These are phyloP conservation scores for Stramenopiles sp. DNA, from an alignment of 352 stramenopile genomes.

Conservation along the genomic window DNA sequence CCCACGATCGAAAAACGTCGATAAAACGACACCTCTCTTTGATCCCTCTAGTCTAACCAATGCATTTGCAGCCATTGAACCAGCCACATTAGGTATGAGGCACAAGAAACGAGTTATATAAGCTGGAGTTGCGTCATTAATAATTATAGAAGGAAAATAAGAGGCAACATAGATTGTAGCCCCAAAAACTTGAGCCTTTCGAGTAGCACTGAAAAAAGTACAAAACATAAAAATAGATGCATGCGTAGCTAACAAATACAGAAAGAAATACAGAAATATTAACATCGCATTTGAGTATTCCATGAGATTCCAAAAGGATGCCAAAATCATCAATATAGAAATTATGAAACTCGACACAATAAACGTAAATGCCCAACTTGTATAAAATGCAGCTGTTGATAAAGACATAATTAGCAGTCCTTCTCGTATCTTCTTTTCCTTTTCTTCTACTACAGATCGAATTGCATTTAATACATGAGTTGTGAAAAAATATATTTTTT, in stretches of 20 bases:
- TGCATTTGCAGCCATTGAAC: conserved; percentile 12
- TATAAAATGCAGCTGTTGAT: not conserved
- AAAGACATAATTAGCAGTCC: conserved; percentile 16
- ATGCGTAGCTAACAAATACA: conserved; percentile 26
- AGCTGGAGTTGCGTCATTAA: conserved; percentile 10
- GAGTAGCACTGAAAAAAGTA: conserved; percentile 27
- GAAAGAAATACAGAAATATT: conserved; percentile 14
- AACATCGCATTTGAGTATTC: conserved; percentile 3
- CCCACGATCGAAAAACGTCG: conserved; percentile 9
- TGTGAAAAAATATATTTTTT: too few relatives aligned
- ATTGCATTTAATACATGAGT: too few relatives aligned
- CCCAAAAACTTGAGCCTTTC: conserved; percentile 12
- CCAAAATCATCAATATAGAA: conserved; percentile 14
- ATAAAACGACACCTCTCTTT: conserved; percentile 10
- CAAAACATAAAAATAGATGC: conserved; percentile 48
- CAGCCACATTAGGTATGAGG: conserved; percentile 14
- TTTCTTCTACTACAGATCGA: conserved; percentile 4
- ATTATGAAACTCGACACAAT: conserved; percentile 10
- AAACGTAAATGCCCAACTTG: conserved; percentile 15
- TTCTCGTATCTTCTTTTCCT: conserved; percentile 15
- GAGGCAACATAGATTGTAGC: conserved; percentile 14
- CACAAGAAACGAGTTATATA: conserved; percentile 19
- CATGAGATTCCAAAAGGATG: conserved; percentile 10
- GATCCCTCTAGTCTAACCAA: conserved; percentile 12
- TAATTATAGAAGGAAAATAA: conserved; percentile 15